phyloP scores from a whole-genome alignment of 2,329 filamentous ascomycete species.

The Plectosphaerella cucumerina region DNA sequence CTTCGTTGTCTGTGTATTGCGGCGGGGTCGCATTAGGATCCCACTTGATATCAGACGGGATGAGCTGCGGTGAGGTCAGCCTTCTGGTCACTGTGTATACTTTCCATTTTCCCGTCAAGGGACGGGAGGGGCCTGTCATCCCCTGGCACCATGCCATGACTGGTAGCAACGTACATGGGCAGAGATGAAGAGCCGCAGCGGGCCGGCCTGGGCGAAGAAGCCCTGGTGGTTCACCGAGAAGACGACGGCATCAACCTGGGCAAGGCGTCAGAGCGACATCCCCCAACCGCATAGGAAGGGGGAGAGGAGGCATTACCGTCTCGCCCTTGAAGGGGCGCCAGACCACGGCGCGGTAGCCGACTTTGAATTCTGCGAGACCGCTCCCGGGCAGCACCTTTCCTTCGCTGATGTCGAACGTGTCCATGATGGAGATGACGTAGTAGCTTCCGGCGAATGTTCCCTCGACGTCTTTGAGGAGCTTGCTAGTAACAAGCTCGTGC shows the following conservation, averaged over 20 bases:
- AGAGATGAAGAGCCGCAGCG: conserved; percentile 74
- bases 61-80: conserved; percentile 57
- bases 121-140: not conserved
- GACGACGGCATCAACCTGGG: conserved; percentile 87
- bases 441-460: conserved; percentile 93
- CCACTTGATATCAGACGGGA: conserved; percentile 88
- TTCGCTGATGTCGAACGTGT: conserved; percentile 91
- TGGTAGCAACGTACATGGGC: conserved; percentile 61
- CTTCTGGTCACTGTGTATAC: not conserved
- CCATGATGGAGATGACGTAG: conserved; percentile 97
- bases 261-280: conserved; percentile 15
- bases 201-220: conserved; percentile 83
- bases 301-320: conserved; percentile 61
- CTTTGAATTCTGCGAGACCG: conserved; percentile 89
- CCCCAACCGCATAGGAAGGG: conserved; percentile 10
- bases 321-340: conserved; percentile 98
- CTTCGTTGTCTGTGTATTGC: conserved; percentile 92
- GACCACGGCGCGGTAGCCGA: conserved; percentile 91
- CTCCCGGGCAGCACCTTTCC: conserved; percentile 88
- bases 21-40: conserved; percentile 95
- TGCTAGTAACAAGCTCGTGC: conserved; percentile 83
- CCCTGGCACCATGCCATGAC: not conserved
- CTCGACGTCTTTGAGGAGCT: conserved; percentile 89
- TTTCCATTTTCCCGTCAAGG: conserved; percentile 8
- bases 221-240: conserved; percentile 87